Percentiles rank a stretch among this genome's conserved stretches.
Evolutionary conservation across 2,329 filamentous ascomycete species (phyloP).

Genomic region (Bisporella sp.): DNA sequence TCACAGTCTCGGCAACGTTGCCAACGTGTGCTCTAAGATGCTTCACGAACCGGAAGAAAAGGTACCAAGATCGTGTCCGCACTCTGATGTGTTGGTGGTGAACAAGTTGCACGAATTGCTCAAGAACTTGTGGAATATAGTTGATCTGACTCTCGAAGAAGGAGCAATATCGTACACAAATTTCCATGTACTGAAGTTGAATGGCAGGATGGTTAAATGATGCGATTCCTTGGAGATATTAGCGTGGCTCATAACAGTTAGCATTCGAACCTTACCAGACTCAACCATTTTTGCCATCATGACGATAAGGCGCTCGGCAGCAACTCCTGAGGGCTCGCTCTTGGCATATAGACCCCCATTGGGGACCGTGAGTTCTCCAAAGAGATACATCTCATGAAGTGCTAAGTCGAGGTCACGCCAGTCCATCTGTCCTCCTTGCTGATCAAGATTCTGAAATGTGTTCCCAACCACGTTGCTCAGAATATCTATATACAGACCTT

Average conservation of each 20-base stretch:
- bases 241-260: slow-evolving; percentile 8
- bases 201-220: slow-evolving; percentile 86
- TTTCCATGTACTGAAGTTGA: slow-evolving; percentile 96
- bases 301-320: slow-evolving; percentile 72
- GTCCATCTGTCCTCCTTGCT: slow-evolving; percentile 68
- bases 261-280: slow-evolving; percentile 54
- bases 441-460: slow-evolving; percentile 75
- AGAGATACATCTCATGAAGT: slow-evolving; percentile 89
- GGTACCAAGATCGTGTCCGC: slow-evolving; percentile 89
- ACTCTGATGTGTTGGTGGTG: slow-evolving; percentile 85
- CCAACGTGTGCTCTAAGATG: slow-evolving; percentile 78
- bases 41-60: slow-evolving; percentile 89
- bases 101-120: slow-evolving; percentile 84
- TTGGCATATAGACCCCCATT: slow-evolving; percentile 84
- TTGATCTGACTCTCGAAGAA: slow-evolving; percentile 84
- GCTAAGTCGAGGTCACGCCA: slow-evolving; percentile 95
- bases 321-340: slow-evolving; percentile 70
- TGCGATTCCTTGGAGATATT: slow-evolving; percentile 59
- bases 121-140: slow-evolving; percentile 78
- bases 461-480: slow-evolving; percentile 82
- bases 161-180: slow-evolving; percentile 85
- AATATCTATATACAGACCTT: slow-evolving; percentile 80
- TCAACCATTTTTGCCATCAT: slow-evolving; percentile 98
- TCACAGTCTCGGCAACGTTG: slow-evolving; percentile 84
- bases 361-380: slow-evolving; percentile 88